Base-by-base conservation (phyloP, 1,139 yeast species). In the Yamadazyma triangularis region DNA sequence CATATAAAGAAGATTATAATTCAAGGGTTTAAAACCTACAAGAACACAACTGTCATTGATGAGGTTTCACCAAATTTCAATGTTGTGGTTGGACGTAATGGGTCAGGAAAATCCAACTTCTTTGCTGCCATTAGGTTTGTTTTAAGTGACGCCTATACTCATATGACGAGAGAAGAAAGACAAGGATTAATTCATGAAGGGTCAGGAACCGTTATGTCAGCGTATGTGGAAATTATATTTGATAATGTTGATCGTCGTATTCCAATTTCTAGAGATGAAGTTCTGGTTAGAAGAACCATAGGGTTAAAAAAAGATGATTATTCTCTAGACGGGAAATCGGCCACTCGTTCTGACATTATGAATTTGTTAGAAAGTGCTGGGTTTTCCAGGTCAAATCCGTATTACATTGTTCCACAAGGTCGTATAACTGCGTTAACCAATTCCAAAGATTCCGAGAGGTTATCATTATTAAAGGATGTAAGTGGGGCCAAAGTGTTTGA, bases 361-460 rank as follows among this genome's bases (percentile, higher is more conserved):
- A 83, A 85, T 42, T 59, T 87, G 40, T 65, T 93, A 25, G 97
- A 91, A 53, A 80, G 87, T 48, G 95, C 96, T 0, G 98, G 98
- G 0, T 88, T 91, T 50, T 84, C 95, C 2, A 71, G 86, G 37
- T 79, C 89, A 3, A 89, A 88, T 43, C 96, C 97, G 0, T 91
- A 89, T 56, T 91, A 91, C 55, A 89, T 91, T 46, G 98, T 91
- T 3, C 98, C 98, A 1, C 99, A 91, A 56, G 99, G 99, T 11
- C 71, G 86, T 45, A 86, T 88, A 46, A 79, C 89, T 0, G 71
- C 83, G 2, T 66, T 91, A 38, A 91, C 98, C 0, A 88, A 88
- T 51, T 91, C 96, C 1, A 83, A 84, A 45, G 96, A 88, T 52
- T 53, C 73, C 3, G 96, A 89, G 50, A 70, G 97, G 38, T 64